phyloP scores from a whole-genome alignment of 495 filamentous ascomycete genomes.

The Daldinia bambusicola region DNA sequence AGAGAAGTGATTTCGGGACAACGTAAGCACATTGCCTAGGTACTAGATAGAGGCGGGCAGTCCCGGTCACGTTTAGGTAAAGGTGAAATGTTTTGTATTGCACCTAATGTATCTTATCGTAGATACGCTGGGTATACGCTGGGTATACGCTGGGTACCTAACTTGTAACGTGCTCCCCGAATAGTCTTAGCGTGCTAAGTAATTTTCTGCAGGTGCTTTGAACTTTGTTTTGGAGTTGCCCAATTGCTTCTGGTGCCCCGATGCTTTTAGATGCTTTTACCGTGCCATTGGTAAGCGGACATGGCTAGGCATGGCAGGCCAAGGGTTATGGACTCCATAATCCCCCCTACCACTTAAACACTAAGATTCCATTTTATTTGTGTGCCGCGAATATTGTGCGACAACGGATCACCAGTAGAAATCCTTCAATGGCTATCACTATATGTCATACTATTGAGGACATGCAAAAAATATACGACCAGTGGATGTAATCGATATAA shows the following conservation, averaged over 20 bases:
- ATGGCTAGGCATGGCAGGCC: too few relatives aligned
- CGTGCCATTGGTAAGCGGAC: conserved; percentile 1
- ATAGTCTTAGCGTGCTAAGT: background rate
- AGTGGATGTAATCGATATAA: background rate
- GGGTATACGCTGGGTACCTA: too few relatives aligned
- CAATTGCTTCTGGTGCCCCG: background rate
- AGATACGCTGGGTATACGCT: too few relatives aligned
- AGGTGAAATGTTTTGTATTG: too few relatives aligned
- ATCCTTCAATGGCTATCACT: conserved; percentile 1
- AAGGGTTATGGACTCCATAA: background rate
- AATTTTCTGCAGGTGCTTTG: conserved; percentile 8
- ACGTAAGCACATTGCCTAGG: too few relatives aligned
- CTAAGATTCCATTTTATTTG: background rate
- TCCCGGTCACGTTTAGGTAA: background rate
- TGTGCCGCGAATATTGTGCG: conserved; percentile 8
- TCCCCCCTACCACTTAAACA: background rate
- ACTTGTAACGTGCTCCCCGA: background rate
- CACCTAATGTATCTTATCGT: too few relatives aligned
- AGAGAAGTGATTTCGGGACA: too few relatives aligned
- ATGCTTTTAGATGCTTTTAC: conserved; percentile 8
- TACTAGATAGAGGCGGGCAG: too few relatives aligned
- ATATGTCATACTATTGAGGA: conserved; percentile 6
- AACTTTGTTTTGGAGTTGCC: conserved; percentile 5
- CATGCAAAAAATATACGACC: background rate
- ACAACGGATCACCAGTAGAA: conserved; percentile 8